Evolutionary conservation across 2,329 filamentous ascomycete species (phyloP), one percentile per base, ranked within the genome.

Genomic region (Calonectria honghensis): DNA sequence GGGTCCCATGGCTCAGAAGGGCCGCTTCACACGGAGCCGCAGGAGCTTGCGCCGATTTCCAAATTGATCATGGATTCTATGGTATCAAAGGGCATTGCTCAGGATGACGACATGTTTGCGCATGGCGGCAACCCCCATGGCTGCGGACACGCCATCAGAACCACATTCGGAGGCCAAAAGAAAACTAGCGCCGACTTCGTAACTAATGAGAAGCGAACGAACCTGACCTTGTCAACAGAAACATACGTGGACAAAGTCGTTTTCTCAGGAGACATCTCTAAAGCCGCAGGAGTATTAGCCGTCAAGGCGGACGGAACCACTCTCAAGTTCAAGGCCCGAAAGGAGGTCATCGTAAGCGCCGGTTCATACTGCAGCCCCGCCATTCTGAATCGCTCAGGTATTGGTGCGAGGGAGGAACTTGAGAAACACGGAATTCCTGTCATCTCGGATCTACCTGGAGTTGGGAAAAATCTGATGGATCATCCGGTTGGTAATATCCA

Each of bases 71-170:
- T 89, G 35, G 86, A 91, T 54, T 92, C 90, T 0, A 88, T 91
- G 82, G 82, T 89, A 10, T 89, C 88, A 2, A 83, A 88, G 72
- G 91, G 91, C 2, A 80, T 93, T 0, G 86, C 88, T 0, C 84
- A 90, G 20, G 86, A 90, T 45, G 85, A 86, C 18, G 91, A 93
- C 74, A 91, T 93, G 89, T 92, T 92, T 79, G 87, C 88, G 0
- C 81, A 70, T 73, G 92, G 70, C 82, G 84, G 88, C 29, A 87
- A 86, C 20, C 82, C 89, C 1, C 87, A 91, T 64, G 90, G 89
- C 0, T 91, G 90, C 76, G 90, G 90, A 2, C 90, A 92, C 81
- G 89, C 82, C 1, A 85, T 88, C 14, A 84, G 90, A 73, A 90
- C 89, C 3, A 88, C 90, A 1, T 85, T 88, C 64, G 85, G 89